A percentile compares a stretch with the other conserved stretches of the same genome.
Conservation (phyloP, 495 filamentous ascomycete species). For the Xylaria castorea region DNA sequence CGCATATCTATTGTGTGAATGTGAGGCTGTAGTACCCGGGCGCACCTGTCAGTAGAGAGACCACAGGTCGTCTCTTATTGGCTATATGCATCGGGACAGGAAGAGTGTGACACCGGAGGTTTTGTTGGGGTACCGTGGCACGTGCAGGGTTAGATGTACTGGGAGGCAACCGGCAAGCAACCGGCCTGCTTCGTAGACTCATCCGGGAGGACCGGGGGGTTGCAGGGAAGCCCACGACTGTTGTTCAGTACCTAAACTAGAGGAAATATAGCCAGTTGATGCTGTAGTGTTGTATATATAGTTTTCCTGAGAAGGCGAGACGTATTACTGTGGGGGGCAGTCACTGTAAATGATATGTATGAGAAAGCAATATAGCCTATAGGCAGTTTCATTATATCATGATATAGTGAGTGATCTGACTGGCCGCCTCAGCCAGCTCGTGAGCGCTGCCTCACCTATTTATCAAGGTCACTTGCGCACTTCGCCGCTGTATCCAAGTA, state of each 20-base stretch:
- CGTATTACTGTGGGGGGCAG: background rate
- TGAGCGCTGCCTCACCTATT: background rate
- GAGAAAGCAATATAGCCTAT: background rate
- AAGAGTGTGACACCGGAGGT: background rate
- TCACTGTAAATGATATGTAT: background rate
- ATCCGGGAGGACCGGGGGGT: too few species aligned
- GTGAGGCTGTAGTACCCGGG: background rate
- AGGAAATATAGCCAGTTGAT: background rate
- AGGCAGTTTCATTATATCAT: background rate
- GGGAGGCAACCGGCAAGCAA: too few species aligned
- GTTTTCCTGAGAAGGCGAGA: background rate
- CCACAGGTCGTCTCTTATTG: background rate
- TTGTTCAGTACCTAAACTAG: background rate
- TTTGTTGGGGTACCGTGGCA: conserved; percentile 1
- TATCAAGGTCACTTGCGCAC: background rate
- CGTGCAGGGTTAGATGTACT: background rate
- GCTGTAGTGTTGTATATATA: background rate
- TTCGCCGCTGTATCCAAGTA: background rate
- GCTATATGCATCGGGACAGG: background rate
- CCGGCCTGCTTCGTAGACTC: background rate
- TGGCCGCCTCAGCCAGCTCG: background rate
- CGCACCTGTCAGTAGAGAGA: background rate
- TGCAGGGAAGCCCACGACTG: background rate
- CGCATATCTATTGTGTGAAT: background rate
- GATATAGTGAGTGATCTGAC: background rate